Conservation (phyloP, 1,284 basidiomycete species). For the Leucoagaricus sp. region DNA sequence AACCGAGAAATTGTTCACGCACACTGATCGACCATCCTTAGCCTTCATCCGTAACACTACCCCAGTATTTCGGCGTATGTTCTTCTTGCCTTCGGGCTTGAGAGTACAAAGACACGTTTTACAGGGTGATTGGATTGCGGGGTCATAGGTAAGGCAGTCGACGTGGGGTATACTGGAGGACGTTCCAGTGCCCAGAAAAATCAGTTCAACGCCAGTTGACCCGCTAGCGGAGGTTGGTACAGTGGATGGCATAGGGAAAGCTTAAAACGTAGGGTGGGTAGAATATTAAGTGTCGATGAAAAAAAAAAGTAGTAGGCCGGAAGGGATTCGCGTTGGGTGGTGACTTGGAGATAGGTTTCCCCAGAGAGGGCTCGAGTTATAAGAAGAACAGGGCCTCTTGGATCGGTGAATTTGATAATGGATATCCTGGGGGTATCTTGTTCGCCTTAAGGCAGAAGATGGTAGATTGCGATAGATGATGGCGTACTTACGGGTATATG, state of each 20-base stretch:
- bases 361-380: background rate
- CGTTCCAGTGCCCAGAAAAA: slow-evolving; percentile 78
- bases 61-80: slow-evolving; percentile 77
- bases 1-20: slow-evolving; percentile 29
- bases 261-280: background rate
- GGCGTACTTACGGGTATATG: slow-evolving; percentile 2
- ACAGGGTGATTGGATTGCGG: slow-evolving; percentile 50
- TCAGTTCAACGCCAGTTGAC: slow-evolving; percentile 48
- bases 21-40: slow-evolving; percentile 53
- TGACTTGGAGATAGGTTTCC: background rate
- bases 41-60: slow-evolving; percentile 57
- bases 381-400: background rate
- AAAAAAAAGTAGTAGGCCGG: background rate
- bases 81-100: slow-evolving; percentile 67
- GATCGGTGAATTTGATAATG: slow-evolving; percentile 6
- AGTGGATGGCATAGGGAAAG: slow-evolving; percentile 1
- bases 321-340: background rate
- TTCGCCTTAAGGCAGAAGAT: background rate
- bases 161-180: slow-evolving; percentile 68
- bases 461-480: slow-evolving; percentile 8
- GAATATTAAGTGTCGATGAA: background rate
- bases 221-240: slow-evolving; percentile 4
- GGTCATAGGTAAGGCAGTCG: slow-evolving; percentile 62
- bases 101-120: slow-evolving; percentile 69
- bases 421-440: background rate